phyloP scores from a whole-genome alignment of 192 early-diverging fungal species.

The Coemansia sp. region DNA sequence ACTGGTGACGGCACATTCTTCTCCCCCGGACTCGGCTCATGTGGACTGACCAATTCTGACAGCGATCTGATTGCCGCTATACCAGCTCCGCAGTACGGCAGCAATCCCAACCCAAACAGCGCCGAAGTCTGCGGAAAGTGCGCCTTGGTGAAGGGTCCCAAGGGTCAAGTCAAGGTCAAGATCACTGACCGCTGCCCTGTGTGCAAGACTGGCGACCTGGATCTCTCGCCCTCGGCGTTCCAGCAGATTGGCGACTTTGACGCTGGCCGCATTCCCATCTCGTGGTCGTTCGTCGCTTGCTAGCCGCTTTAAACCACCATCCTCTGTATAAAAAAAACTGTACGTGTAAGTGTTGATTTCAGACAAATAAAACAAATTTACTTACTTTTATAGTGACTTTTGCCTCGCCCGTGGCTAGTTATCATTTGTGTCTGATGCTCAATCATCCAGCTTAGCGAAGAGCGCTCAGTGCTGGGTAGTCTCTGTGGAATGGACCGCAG shows the following conservation, averaged over 20 bases:
- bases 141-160: conserved; percentile 45
- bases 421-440: conserved; percentile 17
- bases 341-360: background rate
- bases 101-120: conserved; percentile 50
- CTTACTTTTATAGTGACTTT: background rate
- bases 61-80: conserved; percentile 57
- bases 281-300: conserved; percentile 54
- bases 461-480: background rate
- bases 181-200: conserved; percentile 57
- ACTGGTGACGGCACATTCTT: conserved; percentile 61
- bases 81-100: conserved; percentile 57
- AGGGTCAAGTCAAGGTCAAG: conserved; percentile 53
- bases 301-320: background rate
- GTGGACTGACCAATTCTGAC: conserved; percentile 51
- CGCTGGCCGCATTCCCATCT: conserved; percentile 54
- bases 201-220: conserved; percentile 54
- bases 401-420: background rate
- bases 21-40: conserved; percentile 56
- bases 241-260: conserved; percentile 53
- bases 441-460: conserved; percentile 11
- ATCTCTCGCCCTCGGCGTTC: conserved; percentile 56
- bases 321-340: background rate
- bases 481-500: conserved; percentile 3
- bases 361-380: background rate
- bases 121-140: conserved; percentile 55